Base-by-base conservation (phyloP, 495 filamentous ascomycete species). In the Aeminium ludgeri region DNA sequence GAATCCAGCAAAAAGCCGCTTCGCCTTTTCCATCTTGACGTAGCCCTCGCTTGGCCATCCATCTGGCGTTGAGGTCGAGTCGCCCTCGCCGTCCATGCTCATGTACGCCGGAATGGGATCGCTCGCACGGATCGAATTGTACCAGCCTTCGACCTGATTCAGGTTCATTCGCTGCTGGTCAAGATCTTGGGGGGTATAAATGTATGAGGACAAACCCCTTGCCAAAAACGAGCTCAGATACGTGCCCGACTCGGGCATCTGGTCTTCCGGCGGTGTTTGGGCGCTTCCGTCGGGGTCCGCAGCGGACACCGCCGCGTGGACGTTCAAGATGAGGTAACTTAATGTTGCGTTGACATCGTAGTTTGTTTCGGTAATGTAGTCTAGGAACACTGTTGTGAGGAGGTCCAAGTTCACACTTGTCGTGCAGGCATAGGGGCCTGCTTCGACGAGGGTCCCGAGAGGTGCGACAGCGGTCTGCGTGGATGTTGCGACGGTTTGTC, bases 41-140 rank as follows among this genome's bases (percentile, higher is more conserved):
- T 63, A 78, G 19, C 65, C 63, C 29, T 68, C 62, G 10, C 64
- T 65, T 1, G 76, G 76, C 76, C 76, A 80, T 10, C 76, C 74
- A 51, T 78, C 68, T 10, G 65, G 59, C 1, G 71, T 76, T 30
- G 62, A 65, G n/a, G 64, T 57, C 10, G 57, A 52, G 17, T 58
- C 61, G 4, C 58, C 36, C 30, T 55, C 54, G 18, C 48, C 38
- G 20, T 64, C 44, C 5, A 66, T 60, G 1, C 58, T 63, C 43
- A 66, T 76, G 46, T 78, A 80, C 19, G 65, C 60, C 4, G 55
- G 45, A 31, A 67, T 61, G 1, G 73, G 72, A 43, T 65, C 59
- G 39, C 64, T 62, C 7, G 41, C 32, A 30, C 55, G 48, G 0
- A 58, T 45, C 5, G 68, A 67, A 19, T 56, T 43, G 53, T 66